Percentiles rank a stretch among this genome's conserved stretches.
These are phyloP conservation scores for Aspergillus brasiliensis DNA, from an alignment of 2,329 filamentous ascomycete species.

Conservation along the genomic window DNA sequence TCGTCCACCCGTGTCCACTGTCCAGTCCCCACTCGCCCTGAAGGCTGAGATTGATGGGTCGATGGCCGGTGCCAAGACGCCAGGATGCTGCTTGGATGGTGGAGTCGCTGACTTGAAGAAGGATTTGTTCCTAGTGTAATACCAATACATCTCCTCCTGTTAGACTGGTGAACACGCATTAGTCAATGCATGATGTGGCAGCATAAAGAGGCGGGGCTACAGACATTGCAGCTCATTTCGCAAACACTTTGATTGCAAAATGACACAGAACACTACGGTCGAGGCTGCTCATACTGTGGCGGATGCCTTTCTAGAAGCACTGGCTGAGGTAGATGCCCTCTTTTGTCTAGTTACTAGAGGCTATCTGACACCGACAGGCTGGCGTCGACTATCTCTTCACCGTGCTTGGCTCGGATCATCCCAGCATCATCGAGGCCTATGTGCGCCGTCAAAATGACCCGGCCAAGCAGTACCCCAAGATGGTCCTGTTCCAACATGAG, in stretches of 20 bases:
- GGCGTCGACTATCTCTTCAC: conserved; percentile 15
- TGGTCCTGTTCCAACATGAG: conserved; percentile 16
- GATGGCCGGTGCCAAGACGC: too few relatives aligned
- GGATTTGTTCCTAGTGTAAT: too few relatives aligned
- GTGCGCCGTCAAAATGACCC: conserved; percentile 14
- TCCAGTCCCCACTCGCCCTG: too few relatives aligned
- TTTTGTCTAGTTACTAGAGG: not conserved
- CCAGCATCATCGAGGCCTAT: conserved; percentile 16
- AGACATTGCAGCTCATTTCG: not conserved
- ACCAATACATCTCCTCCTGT: too few relatives aligned
- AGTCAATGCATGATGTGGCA: not conserved
- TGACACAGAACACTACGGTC: not conserved
- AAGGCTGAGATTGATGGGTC: too few relatives aligned
- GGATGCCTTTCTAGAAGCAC: conserved; percentile 1
- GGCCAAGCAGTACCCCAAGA: conserved; percentile 10
- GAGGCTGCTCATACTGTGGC: not conserved
- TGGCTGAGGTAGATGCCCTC: not conserved
- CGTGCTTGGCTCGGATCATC: conserved; percentile 15
- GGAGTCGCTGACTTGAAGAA: too few relatives aligned
- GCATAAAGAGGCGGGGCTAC: not conserved
- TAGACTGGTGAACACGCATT: not conserved
- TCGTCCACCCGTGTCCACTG: too few relatives aligned
- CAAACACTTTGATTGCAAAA: not conserved
- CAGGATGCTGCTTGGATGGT: too few relatives aligned
- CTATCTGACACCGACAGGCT: not conserved